Percentiles rank a stretch among this genome's conserved stretches.
Conservation (phyloP, 2,329 filamentous ascomycete species). For the Lachnellula arida region DNA sequence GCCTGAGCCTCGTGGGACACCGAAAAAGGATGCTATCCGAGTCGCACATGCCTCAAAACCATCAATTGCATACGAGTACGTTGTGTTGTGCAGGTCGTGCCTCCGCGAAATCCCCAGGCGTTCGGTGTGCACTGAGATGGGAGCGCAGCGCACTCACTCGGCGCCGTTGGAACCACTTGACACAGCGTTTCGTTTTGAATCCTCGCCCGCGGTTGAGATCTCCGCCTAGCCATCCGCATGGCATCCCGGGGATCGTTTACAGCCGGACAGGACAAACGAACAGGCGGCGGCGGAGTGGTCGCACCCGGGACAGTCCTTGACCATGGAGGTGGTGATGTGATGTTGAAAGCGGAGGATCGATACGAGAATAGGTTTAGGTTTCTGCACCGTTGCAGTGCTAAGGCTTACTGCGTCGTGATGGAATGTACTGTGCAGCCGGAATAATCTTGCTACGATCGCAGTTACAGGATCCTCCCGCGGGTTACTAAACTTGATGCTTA, state of each 20-base stretch:
- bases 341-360: constrained; percentile 4
- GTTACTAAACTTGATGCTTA: constrained; percentile 1
- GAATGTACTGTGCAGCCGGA: neutral
- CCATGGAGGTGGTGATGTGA: neutral
- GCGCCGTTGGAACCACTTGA: neutral
- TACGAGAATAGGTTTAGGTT: constrained; percentile 2
- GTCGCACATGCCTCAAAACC: neutral
- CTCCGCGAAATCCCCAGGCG: neutral
- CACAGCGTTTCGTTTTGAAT: constrained; percentile 5
- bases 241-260: constrained; percentile 1
- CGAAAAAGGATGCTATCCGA: neutral
- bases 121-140: neutral
- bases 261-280: constrained; percentile 18
- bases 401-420: neutral
- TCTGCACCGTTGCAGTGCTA: neutral
- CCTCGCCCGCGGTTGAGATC: neutral
- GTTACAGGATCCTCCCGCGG: constrained; percentile 14
- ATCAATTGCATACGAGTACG: neutral
- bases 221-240: constrained; percentile 1
- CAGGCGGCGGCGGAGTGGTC: constrained; percentile 2
- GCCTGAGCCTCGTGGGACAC: neutral
- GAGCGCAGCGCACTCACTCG: neutral
- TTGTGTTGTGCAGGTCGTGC: no score
- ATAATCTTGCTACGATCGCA: constrained; percentile 13
- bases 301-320: neutral